Evolutionary conservation across 805 yeast genomes (phyloP), one percentile per base, ranked within the genome.

Genomic region (Kuraishia hungarica): DNA sequence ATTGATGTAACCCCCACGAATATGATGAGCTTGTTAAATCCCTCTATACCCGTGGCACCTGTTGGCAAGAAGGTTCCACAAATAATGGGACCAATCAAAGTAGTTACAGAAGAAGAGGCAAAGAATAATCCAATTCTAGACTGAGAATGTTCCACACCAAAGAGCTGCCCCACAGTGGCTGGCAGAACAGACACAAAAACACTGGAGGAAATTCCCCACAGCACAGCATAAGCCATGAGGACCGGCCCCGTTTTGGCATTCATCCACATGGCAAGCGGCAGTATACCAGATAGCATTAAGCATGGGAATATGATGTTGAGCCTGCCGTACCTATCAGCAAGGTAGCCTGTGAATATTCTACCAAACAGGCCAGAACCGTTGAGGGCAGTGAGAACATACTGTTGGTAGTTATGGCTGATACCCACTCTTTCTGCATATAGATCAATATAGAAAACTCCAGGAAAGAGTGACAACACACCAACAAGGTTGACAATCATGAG

Each of bases 281-380:
- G 54, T 10, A 73, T 57, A 19, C 68, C 64, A 5, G 71, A 54
- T 21, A 64, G 22, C 19, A 63, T 3, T 7, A 64, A 57, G 46
- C 63, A 62, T 0, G 74, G 71, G 13, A 70, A 55, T 53, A 71
- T 56, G 6, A 67, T 63, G 48, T 80, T 81, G 54, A 72, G 61
- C 39, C 82, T 69, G 1, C 87, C 87, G 28, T 72, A 55, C 7
- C 58, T 61, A 61, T 79, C 84, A 22, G 80, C 82, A 7, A 73
- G 21, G 48, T 67, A 60, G 0, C 82, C 83, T 50, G 83, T 74
- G 5, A 69, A 51, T 1, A 82, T 70, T 48, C 87, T 68, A 4
- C 87, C 87, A 23, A 80, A 60, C 1, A 74, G 63, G 52, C 83
- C 79, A 39, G 68, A 70, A 20, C 69, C 77, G 60, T 75, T 77